Evolutionary conservation across 805 yeast genomes (phyloP).

Genomic region (Lachancea lanzarotensis): DNA sequence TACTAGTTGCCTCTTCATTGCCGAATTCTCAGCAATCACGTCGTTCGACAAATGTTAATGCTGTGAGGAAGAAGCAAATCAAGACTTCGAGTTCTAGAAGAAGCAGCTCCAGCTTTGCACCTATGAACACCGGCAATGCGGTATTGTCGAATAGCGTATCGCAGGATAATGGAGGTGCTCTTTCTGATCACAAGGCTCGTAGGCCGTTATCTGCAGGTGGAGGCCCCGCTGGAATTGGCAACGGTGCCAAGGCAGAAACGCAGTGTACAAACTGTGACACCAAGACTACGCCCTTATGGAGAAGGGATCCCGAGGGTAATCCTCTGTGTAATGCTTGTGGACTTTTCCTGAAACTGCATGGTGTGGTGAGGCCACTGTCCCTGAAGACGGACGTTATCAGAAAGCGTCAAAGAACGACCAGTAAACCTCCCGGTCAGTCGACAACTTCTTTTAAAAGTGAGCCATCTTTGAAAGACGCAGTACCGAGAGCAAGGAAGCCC

Average conservation of each 20-base stretch:
- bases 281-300: slow-evolving; percentile 87
- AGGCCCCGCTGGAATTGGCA: slow-evolving; percentile 1
- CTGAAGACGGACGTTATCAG: slow-evolving; percentile 88
- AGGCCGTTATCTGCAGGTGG: slow-evolving; percentile 1
- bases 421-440: slow-evolving; percentile 13
- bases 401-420: slow-evolving; percentile 61
- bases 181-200: background rate
- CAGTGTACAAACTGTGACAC: slow-evolving; percentile 85
- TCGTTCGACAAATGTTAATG: slow-evolving; percentile 5
- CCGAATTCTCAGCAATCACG: slow-evolving; percentile 9
- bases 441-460: background rate
- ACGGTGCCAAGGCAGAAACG: slow-evolving; percentile 19
- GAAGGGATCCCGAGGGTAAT: slow-evolving; percentile 83
- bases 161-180: slow-evolving; percentile 1
- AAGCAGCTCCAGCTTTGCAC: slow-evolving; percentile 6
- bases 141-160: background rate
- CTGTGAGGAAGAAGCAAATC: slow-evolving; percentile 11
- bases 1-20: slow-evolving; percentile 2
- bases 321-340: slow-evolving; percentile 97
- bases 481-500: slow-evolving; percentile 2
- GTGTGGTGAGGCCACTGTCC: slow-evolving; percentile 84
- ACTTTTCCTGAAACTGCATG: slow-evolving; percentile 80
- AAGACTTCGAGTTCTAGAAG: slow-evolving; percentile 9
- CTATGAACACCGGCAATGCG: slow-evolving; percentile 1
- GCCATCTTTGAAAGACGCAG: slow-evolving; percentile 1